Evolutionary conservation across 768 basidiomycete genomes (phyloP).

Genomic region (Lactifluus volemus): DNA sequence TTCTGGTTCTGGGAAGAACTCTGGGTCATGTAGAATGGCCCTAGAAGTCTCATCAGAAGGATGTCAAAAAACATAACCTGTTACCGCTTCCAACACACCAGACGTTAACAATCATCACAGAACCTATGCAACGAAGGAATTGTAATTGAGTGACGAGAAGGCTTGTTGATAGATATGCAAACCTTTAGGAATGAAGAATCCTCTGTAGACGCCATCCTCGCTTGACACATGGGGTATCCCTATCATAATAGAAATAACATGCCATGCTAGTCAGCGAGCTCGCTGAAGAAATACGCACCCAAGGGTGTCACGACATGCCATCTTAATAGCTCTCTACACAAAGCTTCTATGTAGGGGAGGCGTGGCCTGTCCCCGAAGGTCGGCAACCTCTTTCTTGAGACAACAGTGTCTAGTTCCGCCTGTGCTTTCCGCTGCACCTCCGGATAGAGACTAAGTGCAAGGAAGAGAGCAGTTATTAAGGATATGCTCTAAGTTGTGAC

Average conservation of each 20-base stretch:
- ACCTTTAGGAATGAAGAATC: slow-evolving; percentile 14
- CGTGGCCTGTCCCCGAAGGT: slow-evolving; percentile 15
- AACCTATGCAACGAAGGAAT: too few species aligned
- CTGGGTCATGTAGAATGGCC: slow-evolving; percentile 3
- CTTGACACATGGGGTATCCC: slow-evolving; percentile 1
- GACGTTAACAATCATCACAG: neutral
- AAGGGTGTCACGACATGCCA: slow-evolving; percentile 1
- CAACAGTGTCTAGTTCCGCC: slow-evolving; percentile 9
- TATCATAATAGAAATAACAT: neutral
- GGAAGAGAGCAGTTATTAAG: neutral
- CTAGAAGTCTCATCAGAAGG: neutral
- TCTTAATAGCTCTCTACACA: slow-evolving; percentile 4
- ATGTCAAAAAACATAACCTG: neutral
- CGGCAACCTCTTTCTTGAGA: slow-evolving; percentile 5
- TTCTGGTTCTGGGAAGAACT: slow-evolving; percentile 5
- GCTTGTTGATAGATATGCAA: neutral
- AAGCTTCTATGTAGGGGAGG: slow-evolving; percentile 12
- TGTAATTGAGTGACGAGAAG: too few species aligned
- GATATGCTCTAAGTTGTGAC: neutral
- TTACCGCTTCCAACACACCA: neutral
- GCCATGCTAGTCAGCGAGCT: neutral
- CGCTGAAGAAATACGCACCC: neutral
- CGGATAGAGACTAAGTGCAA: neutral
- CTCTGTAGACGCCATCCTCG: slow-evolving; percentile 5
- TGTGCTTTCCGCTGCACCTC: neutral